Base-by-base conservation (phyloP, 2,329 filamentous ascomycete species). In the Microsporum ferrugineum region DNA sequence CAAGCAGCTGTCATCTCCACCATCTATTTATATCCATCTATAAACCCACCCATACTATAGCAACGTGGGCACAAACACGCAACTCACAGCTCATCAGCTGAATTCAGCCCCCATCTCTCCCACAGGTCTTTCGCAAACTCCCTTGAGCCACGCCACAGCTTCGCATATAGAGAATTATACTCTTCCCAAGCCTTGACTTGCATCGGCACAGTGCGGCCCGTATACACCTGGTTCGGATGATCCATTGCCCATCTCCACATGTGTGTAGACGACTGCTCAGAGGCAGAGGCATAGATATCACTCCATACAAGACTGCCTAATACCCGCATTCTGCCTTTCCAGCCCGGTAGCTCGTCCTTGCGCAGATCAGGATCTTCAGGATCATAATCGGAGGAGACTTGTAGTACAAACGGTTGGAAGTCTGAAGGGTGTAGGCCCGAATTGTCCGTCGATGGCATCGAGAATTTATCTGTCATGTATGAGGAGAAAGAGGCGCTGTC, bases 241-340 rank as follows among this genome's bases (percentile, higher is more conserved):
- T 67, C 61, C 41, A 67, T 66, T 31, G 69, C 70, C 29, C 33
- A 55, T n/a, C 29, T 55, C 51, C 51, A 55, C 51, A 55, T 55
- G 7, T 5, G 27, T 7, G 71, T 59, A 12, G 68, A 69, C 69
- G 69, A 72, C 41, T 70, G 29, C 17, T 69, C 65, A 55, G 64
- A 62, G 2, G 70, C 47, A 53, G 66, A 49, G 0, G 68, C 66
- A 41, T 65, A 70, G 1, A 72, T 51, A 45, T 72, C 70, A 12
- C 66, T 64, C 68, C 70, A 72, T 8, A 72, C 56, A 3, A 72
- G 61, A 29, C 65, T 70, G 17, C 68, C 68, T 10, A 68, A 63
- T 27, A 72, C 66, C 6, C 69, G 69, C 65, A 72, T 66, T 23
- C 66, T 63, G 6, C 69, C 69, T 4, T 43, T 51, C 27, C 66